These are phyloP conservation scores for Hypsizygus ulmarius DNA, from an alignment of 1,284 basidiomycete genomes.

Conservation along the genomic window DNA sequence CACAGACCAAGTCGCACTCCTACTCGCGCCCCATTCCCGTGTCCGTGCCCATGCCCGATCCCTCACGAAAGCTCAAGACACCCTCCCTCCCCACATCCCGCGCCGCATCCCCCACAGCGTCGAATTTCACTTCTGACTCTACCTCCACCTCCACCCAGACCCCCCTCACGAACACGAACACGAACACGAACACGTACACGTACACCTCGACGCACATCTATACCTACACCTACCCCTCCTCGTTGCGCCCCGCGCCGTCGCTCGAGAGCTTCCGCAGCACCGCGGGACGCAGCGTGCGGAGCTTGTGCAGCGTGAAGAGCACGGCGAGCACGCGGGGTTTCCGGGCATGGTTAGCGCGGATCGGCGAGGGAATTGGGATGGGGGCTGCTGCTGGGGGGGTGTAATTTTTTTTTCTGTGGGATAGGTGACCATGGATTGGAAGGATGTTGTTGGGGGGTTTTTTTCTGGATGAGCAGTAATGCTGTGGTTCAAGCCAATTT, in stretches of 20 bases:
- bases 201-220: background rate
- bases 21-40: constrained; percentile 8
- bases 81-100: background rate
- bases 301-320: constrained; percentile 41
- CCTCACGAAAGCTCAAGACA: background rate
- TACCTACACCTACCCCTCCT: constrained; percentile 3
- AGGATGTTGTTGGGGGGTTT: too few relatives aligned
- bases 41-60: background rate
- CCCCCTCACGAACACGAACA: background rate
- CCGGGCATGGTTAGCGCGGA: constrained; percentile 35
- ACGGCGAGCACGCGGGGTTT: constrained; percentile 38
- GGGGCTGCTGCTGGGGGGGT: constrained; percentile 2
- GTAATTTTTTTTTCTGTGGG: background rate
- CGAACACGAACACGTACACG: background rate
- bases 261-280: constrained; percentile 45
- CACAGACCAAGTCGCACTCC: constrained; percentile 14
- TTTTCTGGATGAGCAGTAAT: too few relatives aligned
- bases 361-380: constrained; percentile 25
- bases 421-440: background rate
- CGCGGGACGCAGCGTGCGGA: constrained; percentile 39
- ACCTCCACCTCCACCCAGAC: background rate
- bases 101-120: constrained; percentile 1
- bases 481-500: too few relatives aligned
- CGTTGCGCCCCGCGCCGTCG: constrained; percentile 38
- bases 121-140: too few relatives aligned